Conservation (phyloP, 108 stramenopile species). For the Pseudonitzschia multistriata region DNA sequence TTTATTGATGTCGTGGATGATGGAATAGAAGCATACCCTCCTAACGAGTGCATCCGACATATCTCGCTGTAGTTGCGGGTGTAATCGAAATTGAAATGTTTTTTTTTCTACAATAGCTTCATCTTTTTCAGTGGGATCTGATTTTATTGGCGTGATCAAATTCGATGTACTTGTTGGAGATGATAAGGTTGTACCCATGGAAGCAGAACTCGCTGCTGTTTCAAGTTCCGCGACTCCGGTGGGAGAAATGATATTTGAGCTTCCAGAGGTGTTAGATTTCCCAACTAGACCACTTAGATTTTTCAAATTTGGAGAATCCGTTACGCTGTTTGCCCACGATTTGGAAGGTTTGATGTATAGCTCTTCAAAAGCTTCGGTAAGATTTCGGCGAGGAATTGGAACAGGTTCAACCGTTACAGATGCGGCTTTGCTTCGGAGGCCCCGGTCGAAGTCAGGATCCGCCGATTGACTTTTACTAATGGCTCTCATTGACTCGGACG, state of each 20-base stretch:
- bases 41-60: conserved; percentile 64
- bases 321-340: conserved; percentile 8
- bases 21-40: conserved; percentile 73
- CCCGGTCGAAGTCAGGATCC: conserved; percentile 16
- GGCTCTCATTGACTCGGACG: conserved; percentile 14
- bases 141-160: conserved; percentile 3
- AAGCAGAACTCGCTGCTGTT: not conserved
- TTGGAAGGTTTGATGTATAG: conserved; percentile 28
- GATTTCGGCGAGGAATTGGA: conserved; percentile 48
- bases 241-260: conserved; percentile 36
- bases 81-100: conserved; percentile 55
- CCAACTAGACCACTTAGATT: not conserved
- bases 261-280: not conserved
- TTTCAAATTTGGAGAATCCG: conserved; percentile 17
- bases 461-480: conserved; percentile 13
- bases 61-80: conserved; percentile 51
- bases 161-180: not conserved
- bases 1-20: conserved; percentile 86
- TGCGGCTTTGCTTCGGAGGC: conserved; percentile 1
- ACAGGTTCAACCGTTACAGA: conserved; percentile 10
- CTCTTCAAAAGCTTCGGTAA: conserved; percentile 58
- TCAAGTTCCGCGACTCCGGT: conserved; percentile 41
- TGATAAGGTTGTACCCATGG: not conserved
- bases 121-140: not conserved
- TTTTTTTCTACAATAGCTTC: not conserved